phyloP scores from a whole-genome alignment of 495 filamentous ascomycete genomes.

The Aspergillus bridgeri region DNA sequence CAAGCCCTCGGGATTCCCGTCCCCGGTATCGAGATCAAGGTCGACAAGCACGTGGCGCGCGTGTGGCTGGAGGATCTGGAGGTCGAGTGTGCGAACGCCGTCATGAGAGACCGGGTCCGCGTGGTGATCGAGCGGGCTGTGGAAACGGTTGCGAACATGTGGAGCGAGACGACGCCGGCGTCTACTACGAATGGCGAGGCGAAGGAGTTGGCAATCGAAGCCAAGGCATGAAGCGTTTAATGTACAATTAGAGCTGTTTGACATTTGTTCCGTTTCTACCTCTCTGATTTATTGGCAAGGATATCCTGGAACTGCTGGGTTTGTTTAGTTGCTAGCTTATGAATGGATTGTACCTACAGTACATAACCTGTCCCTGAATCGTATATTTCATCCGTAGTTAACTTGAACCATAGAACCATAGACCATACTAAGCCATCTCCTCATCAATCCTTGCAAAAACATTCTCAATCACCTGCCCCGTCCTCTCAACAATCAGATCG shows the following conservation, averaged over 20 bases:
- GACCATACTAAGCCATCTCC: no score
- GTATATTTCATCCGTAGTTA: no score
- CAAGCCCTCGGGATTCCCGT: conserved; percentile 80
- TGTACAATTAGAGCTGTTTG: no score
- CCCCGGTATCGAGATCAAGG: conserved; percentile 79
- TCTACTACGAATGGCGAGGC: conserved; percentile 16
- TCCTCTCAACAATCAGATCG: conserved; percentile 51
- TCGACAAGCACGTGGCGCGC: conserved; percentile 82
- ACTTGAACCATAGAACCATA: no score
- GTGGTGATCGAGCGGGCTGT: conserved; percentile 88
- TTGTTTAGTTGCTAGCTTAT: not conserved
- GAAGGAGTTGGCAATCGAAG: conserved; percentile 25
- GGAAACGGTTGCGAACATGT: conserved; percentile 83
- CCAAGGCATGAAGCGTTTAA: conserved; percentile 20
- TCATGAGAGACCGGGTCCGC: conserved; percentile 74
- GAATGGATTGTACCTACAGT: not conserved
- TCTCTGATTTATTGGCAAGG: not conserved
- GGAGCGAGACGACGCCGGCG: conserved; percentile 37
- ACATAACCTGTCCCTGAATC: no score
- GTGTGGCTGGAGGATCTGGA: conserved; percentile 91
- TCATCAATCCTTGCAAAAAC: conserved; percentile 27
- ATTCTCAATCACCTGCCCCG: conserved; percentile 31
- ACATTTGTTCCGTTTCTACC: no score
- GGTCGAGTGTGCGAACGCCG: conserved; percentile 74
- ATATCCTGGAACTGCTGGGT: not conserved